A percentile compares a stretch with the other conserved stretches of the same genome.
Conservation (phyloP, 2,329 filamentous ascomycete species). For the Aschersonia sp. region DNA sequence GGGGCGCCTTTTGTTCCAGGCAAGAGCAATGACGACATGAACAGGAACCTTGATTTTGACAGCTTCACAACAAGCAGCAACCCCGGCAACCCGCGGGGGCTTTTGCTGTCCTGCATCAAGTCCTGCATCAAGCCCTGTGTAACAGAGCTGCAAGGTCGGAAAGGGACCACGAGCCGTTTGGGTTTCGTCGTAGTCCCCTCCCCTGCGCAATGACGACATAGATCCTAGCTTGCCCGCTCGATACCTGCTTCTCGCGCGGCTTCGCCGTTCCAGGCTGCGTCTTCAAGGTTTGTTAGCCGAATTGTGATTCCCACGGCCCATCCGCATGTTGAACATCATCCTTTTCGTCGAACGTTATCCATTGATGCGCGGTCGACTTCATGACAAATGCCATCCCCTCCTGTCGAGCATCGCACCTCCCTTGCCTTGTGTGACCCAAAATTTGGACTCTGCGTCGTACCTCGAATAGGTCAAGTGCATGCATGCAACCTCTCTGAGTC, state of each 20-base stretch:
- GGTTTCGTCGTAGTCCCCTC: background rate
- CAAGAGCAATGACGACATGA: slow-evolving; percentile 1
- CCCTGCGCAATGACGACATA: background rate
- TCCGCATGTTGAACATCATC: no score
- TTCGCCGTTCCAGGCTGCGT: background rate
- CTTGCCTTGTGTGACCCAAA: no score
- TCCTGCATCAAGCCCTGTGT: background rate
- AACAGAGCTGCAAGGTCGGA: background rate
- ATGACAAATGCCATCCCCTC: no score
- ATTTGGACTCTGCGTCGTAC: no score
- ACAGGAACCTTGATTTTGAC: background rate
- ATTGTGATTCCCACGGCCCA: no score
- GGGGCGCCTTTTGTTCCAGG: background rate
- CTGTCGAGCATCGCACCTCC: no score
- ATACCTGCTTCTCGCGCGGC: background rate
- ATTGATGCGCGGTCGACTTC: no score
- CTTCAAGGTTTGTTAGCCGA: background rate
- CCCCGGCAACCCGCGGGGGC: background rate
- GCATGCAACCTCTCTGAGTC: no score
- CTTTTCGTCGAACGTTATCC: no score
- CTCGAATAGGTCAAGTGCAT: no score
- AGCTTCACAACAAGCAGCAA: background rate
- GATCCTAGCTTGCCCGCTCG: background rate
- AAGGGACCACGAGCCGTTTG: background rate
- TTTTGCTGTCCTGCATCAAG: background rate